Evolutionary conservation across 805 yeast species (phyloP), one percentile per base, ranked within the genome.

Genomic region (Spathaspora passalidarum): DNA sequence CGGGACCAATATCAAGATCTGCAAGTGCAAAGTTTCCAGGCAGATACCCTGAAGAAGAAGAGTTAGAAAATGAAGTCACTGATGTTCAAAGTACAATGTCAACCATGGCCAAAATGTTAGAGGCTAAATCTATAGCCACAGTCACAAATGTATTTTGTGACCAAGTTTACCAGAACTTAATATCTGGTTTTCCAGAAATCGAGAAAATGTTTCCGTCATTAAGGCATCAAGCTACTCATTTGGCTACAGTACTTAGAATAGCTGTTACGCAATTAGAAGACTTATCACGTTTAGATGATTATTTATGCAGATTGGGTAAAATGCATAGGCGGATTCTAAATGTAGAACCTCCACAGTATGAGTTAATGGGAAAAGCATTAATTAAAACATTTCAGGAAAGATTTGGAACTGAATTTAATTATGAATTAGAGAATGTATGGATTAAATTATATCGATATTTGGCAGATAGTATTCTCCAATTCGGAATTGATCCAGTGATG

Each of bases 321-420:
- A 69, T 88, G 42, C 96, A 88, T 61, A 69, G 88, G 2, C 68
- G 96, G 52, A 82, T 88, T 42, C 67, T 88, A 49, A 88, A 88
- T n/a, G 84, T 86, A 34, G 89, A 84, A 49, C 76, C 86, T 0
- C 72, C 75, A 2, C 82, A 81, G 57, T 86, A 82, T 53, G 83
- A 83, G 59, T 61, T 82, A 32, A 81, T 86, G 89, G 92, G 92
- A 1, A 78, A 78, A 45, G 89, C 90, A 0, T 68, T 86, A 38
- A 69, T 85, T 47, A 78, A 76, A 55, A 85, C 92, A 1, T 81
- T 85, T 52, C 76, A 78, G 54, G 88, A 84, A 59, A 64, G 90
- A 52, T 84, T 83, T 51, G 73, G 75, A 10, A 53, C 43, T 2
- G 62, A 68, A 16, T 84, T 84, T 59, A 75, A 82, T 11, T 61